Evolutionary conservation across 176 grass and related monocot species (phyloP).

Genomic region (Zea luxurians): DNA sequence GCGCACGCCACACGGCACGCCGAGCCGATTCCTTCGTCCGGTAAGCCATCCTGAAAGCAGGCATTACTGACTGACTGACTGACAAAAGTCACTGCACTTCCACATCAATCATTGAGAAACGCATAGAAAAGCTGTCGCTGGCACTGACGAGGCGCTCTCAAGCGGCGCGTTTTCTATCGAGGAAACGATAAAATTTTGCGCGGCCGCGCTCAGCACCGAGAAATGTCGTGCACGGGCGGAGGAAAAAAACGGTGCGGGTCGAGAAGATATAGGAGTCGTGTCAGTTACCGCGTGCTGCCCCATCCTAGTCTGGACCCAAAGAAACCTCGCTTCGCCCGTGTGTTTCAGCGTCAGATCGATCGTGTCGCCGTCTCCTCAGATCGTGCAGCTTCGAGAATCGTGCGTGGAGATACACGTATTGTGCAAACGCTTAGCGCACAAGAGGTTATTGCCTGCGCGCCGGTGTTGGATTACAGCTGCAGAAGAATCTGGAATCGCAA

Average conservation of each 20-base stretch:
- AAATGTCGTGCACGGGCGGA: constrained; percentile 22
- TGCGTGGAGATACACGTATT: neutral
- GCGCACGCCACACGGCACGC: neutral
- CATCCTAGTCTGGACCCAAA: neutral
- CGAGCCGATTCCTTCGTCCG: neutral
- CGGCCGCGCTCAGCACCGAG: constrained; percentile 1
- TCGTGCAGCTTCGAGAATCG: neutral
- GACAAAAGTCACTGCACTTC: neutral
- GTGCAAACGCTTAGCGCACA: neutral
- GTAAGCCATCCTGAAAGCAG: neutral
- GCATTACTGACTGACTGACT: neutral
- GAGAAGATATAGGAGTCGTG: neutral
- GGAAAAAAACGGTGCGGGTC: neutral
- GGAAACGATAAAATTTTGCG: neutral
- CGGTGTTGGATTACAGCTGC: too few relatives aligned
- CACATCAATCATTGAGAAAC: neutral
- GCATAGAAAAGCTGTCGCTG: neutral
- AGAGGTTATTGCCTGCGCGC: neutral
- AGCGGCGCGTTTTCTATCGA: constrained; percentile 2
- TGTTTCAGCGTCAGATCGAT: neutral
- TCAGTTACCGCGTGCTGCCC: neutral
- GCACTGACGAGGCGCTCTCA: neutral
- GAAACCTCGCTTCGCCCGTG: neutral
- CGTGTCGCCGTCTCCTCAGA: neutral
- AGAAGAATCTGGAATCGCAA: too few relatives aligned